Percentiles rank a stretch among this genome's conserved stretches.
Evolutionary conservation across 192 early-diverging fungal species (phyloP).

Genomic region (Backusella parvicylindrica): DNA sequence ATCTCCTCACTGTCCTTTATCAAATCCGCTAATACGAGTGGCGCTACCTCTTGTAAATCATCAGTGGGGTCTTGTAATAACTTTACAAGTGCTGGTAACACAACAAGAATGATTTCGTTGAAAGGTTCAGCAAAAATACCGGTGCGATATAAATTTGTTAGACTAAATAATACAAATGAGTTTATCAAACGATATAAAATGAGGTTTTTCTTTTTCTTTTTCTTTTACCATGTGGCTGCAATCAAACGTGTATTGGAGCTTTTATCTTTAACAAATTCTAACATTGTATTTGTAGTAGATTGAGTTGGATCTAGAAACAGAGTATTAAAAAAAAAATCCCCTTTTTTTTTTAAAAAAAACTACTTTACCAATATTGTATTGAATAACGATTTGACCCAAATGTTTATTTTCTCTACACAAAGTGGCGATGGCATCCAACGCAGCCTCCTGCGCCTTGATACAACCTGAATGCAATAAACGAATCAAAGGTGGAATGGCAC

Average conservation of each 20-base stretch:
- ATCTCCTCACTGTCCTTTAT: conserved; percentile 67
- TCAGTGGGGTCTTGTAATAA: conserved; percentile 54
- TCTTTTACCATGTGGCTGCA: conserved; percentile 61
- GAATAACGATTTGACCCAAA: conserved; percentile 48
- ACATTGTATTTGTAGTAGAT: conserved; percentile 38
- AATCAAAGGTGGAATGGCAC: conserved; percentile 55
- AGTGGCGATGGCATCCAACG: conserved; percentile 70
- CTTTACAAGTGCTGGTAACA: conserved; percentile 69
- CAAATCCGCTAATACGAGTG: conserved; percentile 64
- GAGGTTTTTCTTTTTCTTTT: no score
- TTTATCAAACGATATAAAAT: no score
- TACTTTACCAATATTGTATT: conserved; percentile 38
- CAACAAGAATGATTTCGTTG: conserved; percentile 46
- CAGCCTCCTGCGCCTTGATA: conserved; percentile 72
- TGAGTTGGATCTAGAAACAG: not conserved
- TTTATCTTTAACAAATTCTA: conserved; percentile 65
- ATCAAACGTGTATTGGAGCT: conserved; percentile 63
- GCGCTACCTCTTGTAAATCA: conserved; percentile 61
- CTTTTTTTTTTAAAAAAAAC: not conserved
- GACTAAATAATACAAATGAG: conserved; percentile 40
- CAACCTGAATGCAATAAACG: conserved; percentile 50
- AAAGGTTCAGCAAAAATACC: conserved; percentile 53
- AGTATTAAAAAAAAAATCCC: not conserved
- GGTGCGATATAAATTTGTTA: conserved; percentile 63
- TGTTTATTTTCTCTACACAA: conserved; percentile 60